These are phyloP conservation scores for Dictyostelium brefeldianum DNA, from an alignment of 78 protist genomes.

Conservation along the genomic window DNA sequence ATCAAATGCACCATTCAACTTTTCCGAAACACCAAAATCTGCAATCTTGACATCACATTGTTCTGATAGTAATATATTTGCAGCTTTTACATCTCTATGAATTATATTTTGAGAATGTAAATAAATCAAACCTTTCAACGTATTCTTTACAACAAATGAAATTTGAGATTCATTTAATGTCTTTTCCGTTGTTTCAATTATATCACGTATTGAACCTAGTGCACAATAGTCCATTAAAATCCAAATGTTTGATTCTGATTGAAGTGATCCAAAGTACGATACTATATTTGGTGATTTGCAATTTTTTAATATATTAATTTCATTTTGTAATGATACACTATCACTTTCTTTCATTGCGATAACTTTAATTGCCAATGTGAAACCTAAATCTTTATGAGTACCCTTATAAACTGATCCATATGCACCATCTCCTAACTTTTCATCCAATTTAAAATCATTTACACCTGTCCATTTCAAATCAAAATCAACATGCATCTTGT, in stretches of 20 bases:
- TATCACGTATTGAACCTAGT: constrained; percentile 86
- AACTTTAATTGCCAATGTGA: constrained; percentile 77
- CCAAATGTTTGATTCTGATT: constrained; percentile 68
- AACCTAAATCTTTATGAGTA: constrained; percentile 79
- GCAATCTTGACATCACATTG: constrained; percentile 92
- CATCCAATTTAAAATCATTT: constrained; percentile 71
- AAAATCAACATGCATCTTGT: constrained; percentile 87
- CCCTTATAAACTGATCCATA: constrained; percentile 84
- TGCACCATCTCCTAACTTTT: constrained; percentile 84
- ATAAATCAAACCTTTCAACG: constrained; percentile 81
- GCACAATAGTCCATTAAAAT: constrained; percentile 92
- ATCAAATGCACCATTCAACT: constrained; percentile 28
- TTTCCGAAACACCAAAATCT: constrained; percentile 96
- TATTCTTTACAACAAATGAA: constrained; percentile 53
- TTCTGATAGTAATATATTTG: constrained; percentile 90
- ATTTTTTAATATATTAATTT: constrained; percentile 78
- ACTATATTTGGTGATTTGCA: constrained; percentile 78
- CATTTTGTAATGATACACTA: constrained; percentile 67
- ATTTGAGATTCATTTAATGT: constrained; percentile 78
- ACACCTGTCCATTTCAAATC: constrained; percentile 86
- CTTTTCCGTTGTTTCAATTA: constrained; percentile 64
- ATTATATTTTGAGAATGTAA: constrained; percentile 64
- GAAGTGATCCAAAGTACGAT: constrained; percentile 76
- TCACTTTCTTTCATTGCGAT: constrained; percentile 70
- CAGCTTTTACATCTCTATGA: constrained; percentile 88